A percentile compares a stretch with the other conserved stretches of the same genome.
phyloP scores from a whole-genome alignment of 2,329 filamentous ascomycete genomes.

The Pyricularia pennisetigena region DNA sequence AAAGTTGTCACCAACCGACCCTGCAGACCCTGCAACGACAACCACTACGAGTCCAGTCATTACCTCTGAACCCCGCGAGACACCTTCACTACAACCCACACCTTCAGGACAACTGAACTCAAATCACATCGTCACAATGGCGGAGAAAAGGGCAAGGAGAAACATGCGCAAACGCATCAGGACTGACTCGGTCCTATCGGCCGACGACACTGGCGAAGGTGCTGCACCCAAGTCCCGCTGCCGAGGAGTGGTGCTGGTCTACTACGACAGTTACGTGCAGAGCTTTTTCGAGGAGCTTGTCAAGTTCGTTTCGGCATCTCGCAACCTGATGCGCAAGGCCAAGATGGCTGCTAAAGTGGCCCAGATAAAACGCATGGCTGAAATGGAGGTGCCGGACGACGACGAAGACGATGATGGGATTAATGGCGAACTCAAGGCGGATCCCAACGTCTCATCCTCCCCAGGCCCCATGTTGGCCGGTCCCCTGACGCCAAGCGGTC shows the following conservation, averaged over 20 bases:
- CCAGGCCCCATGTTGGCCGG: not conserved
- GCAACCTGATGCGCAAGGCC: constrained; percentile 79
- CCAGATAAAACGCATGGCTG: constrained; percentile 49
- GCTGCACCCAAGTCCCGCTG: constrained; percentile 51
- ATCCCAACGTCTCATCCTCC: not conserved
- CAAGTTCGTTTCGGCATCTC: constrained; percentile 66
- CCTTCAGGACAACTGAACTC: constrained; percentile 28
- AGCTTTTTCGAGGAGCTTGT: constrained; percentile 74
- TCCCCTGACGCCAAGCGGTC: not conserved
- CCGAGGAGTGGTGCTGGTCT: constrained; percentile 73
- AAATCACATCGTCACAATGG: constrained; percentile 33
- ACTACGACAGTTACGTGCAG: constrained; percentile 84
- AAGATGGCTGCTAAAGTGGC: constrained; percentile 74
- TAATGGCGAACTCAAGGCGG: constrained; percentile 4
- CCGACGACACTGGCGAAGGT: constrained; percentile 23
- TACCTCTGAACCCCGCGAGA: not conserved
- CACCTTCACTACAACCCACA: constrained; percentile 12
- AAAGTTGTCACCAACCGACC: not conserved
- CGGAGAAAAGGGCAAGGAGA: constrained; percentile 34
- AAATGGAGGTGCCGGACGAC: constrained; percentile 45
- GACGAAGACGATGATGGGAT: constrained; percentile 28
- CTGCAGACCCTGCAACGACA: not conserved
- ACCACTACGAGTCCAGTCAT: not conserved
- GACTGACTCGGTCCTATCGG: constrained; percentile 41
- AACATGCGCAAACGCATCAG: constrained; percentile 37